Evolutionary conservation across 2,329 filamentous ascomycete species (phyloP).

Genomic region (Colletotrichum sp.): DNA sequence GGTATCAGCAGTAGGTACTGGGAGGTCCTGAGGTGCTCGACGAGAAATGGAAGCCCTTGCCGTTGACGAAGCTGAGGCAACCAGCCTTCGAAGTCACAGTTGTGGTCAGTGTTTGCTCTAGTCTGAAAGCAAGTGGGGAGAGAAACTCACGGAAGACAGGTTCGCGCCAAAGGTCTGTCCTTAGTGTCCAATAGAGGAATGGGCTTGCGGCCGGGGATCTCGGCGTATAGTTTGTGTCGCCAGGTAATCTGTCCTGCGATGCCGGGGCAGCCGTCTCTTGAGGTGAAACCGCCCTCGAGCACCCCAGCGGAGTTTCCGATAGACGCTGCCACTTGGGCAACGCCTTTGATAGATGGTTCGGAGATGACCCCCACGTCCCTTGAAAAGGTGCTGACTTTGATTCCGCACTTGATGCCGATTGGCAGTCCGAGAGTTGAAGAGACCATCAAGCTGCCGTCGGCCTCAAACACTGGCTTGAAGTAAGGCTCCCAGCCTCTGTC

Average conservation of each 20-base stretch:
- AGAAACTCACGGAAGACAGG: conserved; percentile 28
- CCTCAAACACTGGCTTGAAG: conserved; percentile 33
- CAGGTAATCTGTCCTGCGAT: conserved; percentile 31
- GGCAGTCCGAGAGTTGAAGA: conserved; percentile 32
- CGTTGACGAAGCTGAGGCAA: not conserved
- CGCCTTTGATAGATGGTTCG: conserved; percentile 31
- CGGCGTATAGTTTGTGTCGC: conserved; percentile 29
- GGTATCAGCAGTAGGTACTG: not conserved
- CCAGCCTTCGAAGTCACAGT: not conserved
- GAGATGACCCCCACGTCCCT: conserved; percentile 27
- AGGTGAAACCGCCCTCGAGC: conserved; percentile 24
- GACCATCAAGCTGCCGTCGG: conserved; percentile 28
- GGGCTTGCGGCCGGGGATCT: conserved; percentile 19
- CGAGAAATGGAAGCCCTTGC: not conserved
- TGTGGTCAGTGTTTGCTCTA: not conserved
- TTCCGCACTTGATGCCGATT: conserved; percentile 28
- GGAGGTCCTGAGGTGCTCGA: not conserved
- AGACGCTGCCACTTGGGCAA: conserved; percentile 23
- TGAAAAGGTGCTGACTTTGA: conserved; percentile 26
- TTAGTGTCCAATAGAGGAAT: conserved; percentile 26
- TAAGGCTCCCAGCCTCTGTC: conserved; percentile 29
- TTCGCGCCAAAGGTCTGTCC: conserved; percentile 22
- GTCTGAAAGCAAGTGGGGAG: not conserved
- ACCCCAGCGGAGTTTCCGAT: not conserved
- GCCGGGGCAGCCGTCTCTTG: conserved; percentile 28